Evolutionary conservation across 441 rosid genomes (phyloP), one percentile per base, ranked within the genome.

Genomic region (Gossypium davidsonii): DNA sequence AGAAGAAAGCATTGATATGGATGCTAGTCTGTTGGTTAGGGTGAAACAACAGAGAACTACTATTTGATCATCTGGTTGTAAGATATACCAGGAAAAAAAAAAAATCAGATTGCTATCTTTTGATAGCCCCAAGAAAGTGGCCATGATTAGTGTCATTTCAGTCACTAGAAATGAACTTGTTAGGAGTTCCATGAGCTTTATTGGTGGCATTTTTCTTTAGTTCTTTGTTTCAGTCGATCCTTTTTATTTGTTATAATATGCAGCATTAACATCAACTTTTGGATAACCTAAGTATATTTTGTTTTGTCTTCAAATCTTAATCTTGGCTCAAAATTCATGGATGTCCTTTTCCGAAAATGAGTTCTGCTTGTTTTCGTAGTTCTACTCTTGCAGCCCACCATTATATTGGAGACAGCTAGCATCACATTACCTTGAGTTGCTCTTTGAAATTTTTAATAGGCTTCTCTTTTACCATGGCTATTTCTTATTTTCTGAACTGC

Each of bases 281-380:
- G 26, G 20, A 52, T 25, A 51, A 56, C 53, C 14, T 6, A 23
- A 67, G 34, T 55, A 17, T 48, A 5, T 21, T 63, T 66, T 73
- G 53, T 78, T 39, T 60, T 55, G 37, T 56, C 46, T 65, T 74
- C 68, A 52, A 51, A 74, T 70, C 42, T 61, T 34, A 71, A 60
- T 28, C 53, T 10, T 31, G 67, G 70, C 69, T 52, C 34, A 49
- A 39, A 67, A 67, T 51, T 67, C 67, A n/a, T 9, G 49, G 52
- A 49, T 58, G 61, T 48, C 63, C 28, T 60, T 6, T 55, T 70
- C 60, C 52, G 51, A 18, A 73, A 61, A 3, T 34, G 6, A 20
- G 6, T 61, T 76, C 60, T 67, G 25, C 17, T 70, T 67, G 72
- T 58, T 55, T 71, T 71, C 0, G 20, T 58, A 6, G 76, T 71